Base-by-base conservation (phyloP, 305 asterid species). In the Solanum hybrid region DNA sequence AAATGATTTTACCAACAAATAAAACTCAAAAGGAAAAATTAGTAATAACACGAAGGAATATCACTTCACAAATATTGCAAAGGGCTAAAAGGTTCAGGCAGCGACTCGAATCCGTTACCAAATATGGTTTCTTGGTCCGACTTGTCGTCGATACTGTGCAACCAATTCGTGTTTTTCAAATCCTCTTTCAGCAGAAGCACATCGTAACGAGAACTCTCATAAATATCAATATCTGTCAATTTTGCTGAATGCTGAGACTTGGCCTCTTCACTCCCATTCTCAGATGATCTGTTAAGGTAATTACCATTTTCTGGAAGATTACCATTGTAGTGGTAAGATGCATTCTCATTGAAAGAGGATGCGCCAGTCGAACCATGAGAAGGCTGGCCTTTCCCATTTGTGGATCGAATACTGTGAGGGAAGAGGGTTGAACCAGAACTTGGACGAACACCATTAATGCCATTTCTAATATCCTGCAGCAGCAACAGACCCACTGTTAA, bases 351-450 rank as follows among this genome's bases (percentile, higher is more conserved):
- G 88, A 85, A 89, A 86, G 97, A 90, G 87, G 92, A 91, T 89
- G 94, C 92, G 10, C 77, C 90, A 77, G 85, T 91, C n/a, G 37
- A 88, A 36, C 91, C 36, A 73, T 89, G 93, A 64, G 90, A 89
- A 51, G 93, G 90, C 78, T 95, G 99, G 75, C 72, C 89, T 90
- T 93, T 97, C 90, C 88, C 93, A 93, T 88, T 95, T 92, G 89
- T 72, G 85, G 97, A 93, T 90, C 99, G 95, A 91, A 97, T 95
- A 94, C 99, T 97, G 88, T 96, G 99, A 35, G 99, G 99, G 90
- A 95, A 97, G 13, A 95, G 93, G 88, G 95, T 97, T 89, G 99
- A 94, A 87, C 98, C 96, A 10, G 99, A 92, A 88, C 93, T 78
- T 34, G 97, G 93, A 64, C 98, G 98, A 90, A 80, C 66, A 64